A percentile compares a stretch with the other conserved stretches of the same genome.
These are phyloP conservation scores for Hypoxylon sp. DNA, from an alignment of 2,329 filamentous ascomycete species.

Conservation along the genomic window DNA sequence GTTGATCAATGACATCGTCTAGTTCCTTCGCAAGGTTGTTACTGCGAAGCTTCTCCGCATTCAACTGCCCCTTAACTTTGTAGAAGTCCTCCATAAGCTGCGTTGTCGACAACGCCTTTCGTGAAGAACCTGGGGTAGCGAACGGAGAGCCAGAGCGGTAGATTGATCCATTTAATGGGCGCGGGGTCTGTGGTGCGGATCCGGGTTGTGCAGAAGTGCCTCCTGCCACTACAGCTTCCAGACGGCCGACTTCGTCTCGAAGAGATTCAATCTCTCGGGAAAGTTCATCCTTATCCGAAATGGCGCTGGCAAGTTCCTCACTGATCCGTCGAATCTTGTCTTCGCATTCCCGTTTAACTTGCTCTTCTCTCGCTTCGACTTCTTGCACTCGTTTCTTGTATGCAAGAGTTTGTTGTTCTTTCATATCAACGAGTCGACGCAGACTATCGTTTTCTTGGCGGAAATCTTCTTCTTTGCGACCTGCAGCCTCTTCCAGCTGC, in stretches of 20 bases:
- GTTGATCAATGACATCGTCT: conserved; percentile 84
- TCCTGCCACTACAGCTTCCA: conserved; percentile 63
- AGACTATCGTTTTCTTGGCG: conserved; percentile 86
- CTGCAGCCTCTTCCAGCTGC: conserved; percentile 84
- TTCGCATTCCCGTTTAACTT: conserved; percentile 74
- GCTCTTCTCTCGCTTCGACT: conserved; percentile 71
- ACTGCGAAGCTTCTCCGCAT: conserved; percentile 78
- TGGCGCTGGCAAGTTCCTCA: conserved; percentile 68
- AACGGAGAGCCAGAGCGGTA: conserved; percentile 71
- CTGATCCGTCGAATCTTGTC: conserved; percentile 67
- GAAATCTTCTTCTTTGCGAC: conserved; percentile 86
- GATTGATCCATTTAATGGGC: conserved; percentile 65
- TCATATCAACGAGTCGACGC: conserved; percentile 83
- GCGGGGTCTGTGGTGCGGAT: conserved; percentile 71
- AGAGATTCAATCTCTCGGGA: conserved; percentile 64
- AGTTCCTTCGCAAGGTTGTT: conserved; percentile 80
- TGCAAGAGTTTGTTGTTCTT: conserved; percentile 79
- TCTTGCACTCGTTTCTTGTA: conserved; percentile 77
- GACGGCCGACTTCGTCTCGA: conserved; percentile 65
- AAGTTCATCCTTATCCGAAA: conserved; percentile 59
- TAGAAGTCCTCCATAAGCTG: conserved; percentile 74
- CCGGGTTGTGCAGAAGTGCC: conserved; percentile 54
- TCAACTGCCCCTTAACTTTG: conserved; percentile 77
- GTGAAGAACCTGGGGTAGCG: conserved; percentile 69
- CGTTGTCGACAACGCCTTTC: conserved; percentile 70